Evolutionary conservation across 2,329 filamentous ascomycete genomes (phyloP).

Genomic region (Mariannaea elegans): DNA sequence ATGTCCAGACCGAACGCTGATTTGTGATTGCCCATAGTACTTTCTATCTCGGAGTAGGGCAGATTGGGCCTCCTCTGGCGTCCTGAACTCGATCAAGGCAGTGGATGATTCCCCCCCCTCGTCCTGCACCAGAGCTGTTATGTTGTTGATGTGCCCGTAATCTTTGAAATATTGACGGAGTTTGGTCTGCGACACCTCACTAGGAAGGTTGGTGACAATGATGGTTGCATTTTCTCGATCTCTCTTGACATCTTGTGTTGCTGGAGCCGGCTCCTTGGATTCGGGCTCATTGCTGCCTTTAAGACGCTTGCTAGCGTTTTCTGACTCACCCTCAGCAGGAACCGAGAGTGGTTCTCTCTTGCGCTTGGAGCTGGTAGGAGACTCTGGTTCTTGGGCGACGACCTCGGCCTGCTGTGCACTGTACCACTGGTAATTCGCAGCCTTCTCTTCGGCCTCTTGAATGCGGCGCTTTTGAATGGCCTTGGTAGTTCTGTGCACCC

Average conservation of each 20-base stretch:
- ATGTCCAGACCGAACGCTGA: slow-evolving; percentile 78
- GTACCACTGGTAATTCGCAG: slow-evolving; percentile 59
- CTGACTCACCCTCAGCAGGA: slow-evolving; percentile 50
- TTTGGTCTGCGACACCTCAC: slow-evolving; percentile 73
- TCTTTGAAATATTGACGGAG: slow-evolving; percentile 91
- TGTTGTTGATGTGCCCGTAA: slow-evolving; percentile 83
- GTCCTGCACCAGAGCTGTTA: slow-evolving; percentile 72
- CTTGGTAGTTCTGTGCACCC: slow-evolving; percentile 74
- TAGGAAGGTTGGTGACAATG: slow-evolving; percentile 80
- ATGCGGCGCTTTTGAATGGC: slow-evolving; percentile 70
- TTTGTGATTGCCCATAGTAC: slow-evolving; percentile 75
- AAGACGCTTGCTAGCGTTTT: slow-evolving; percentile 72
- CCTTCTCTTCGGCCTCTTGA: slow-evolving; percentile 69
- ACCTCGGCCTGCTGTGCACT: slow-evolving; percentile 39
- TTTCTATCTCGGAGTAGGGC: slow-evolving; percentile 86
- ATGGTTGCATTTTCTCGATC: slow-evolving; percentile 92
- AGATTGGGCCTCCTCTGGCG: slow-evolving; percentile 80
- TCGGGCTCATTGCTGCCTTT: slow-evolving; percentile 56
- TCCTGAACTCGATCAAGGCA: slow-evolving; percentile 86
- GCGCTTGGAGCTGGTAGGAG: slow-evolving; percentile 67
- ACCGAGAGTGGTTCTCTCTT: slow-evolving; percentile 73
- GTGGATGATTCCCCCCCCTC: slow-evolving; percentile 68
- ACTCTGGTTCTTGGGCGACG: slow-evolving; percentile 37
- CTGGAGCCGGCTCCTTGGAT: neutral
- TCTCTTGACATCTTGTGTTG: slow-evolving; percentile 66